Conservation (phyloP, 805 yeast species). For the Kazachstania kunashirensis region DNA sequence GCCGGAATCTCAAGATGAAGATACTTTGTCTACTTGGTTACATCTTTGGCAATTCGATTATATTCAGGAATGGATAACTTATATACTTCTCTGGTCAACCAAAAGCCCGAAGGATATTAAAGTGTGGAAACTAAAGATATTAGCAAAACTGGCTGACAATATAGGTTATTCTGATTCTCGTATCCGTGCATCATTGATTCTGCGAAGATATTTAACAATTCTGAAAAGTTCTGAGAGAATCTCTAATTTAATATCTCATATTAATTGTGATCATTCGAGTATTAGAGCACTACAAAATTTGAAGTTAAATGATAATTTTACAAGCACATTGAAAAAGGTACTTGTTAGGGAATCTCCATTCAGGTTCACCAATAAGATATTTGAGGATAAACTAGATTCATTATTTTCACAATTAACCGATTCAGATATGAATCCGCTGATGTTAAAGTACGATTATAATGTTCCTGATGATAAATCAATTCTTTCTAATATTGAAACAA, state of each 20-base stretch:
- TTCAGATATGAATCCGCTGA: conserved; percentile 4
- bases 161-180: conserved; percentile 17
- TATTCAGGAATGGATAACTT: conserved; percentile 29
- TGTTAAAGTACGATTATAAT: neutral
- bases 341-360: conserved; percentile 8
- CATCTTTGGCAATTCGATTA: conserved; percentile 31
- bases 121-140: conserved; percentile 21
- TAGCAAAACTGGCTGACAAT: conserved; percentile 17
- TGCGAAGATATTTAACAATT: conserved; percentile 14
- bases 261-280: conserved; percentile 14
- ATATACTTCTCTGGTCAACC: conserved; percentile 28
- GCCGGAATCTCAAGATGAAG: conserved; percentile 10
- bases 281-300: conserved; percentile 12
- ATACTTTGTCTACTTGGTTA: conserved; percentile 24
- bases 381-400: conserved; percentile 3
- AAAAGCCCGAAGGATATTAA: conserved; percentile 22
- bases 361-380: conserved; percentile 4
- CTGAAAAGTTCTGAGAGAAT: conserved; percentile 11
- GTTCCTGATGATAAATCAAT: conserved; percentile 7
- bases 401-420: conserved; percentile 5
- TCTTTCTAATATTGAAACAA: conserved; percentile 10
- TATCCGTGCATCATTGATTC: conserved; percentile 15
- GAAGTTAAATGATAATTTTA: conserved; percentile 10
- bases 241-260: conserved; percentile 5
- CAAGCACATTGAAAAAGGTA: conserved; percentile 6